phyloP scores from a whole-genome alignment of 2,329 filamentous ascomycete genomes.

The Trichoderma sp. region DNA sequence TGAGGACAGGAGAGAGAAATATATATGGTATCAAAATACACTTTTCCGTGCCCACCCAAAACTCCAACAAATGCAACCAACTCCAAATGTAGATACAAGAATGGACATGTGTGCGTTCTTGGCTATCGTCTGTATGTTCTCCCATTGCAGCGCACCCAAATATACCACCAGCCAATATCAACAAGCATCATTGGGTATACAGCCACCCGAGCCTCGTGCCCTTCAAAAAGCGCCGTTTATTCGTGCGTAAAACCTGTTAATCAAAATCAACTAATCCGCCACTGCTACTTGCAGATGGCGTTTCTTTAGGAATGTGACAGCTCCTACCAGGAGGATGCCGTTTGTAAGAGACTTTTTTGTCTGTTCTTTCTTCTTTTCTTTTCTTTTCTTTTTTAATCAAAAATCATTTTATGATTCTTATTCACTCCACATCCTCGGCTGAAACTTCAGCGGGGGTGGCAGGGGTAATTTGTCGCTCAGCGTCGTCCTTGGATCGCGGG shows the following conservation, averaged over 20 bases:
- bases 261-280: conserved; percentile 29
- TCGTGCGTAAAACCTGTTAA: conserved; percentile 28
- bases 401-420: conserved; percentile 15
- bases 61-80: conserved; percentile 18
- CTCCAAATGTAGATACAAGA: background rate
- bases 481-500: conserved; percentile 36
- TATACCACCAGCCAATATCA: background rate
- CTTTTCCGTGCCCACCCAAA: conserved; percentile 21
- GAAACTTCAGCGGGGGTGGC: conserved; percentile 37
- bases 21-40: conserved; percentile 26
- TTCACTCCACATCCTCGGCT: conserved; percentile 33
- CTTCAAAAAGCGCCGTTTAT: conserved; percentile 2
- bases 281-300: conserved; percentile 22
- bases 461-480: conserved; percentile 28
- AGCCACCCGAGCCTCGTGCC: background rate
- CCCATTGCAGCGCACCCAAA: background rate
- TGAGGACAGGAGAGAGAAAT: conserved; percentile 27
- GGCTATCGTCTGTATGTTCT: background rate
- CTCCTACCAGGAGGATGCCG: conserved; percentile 18
- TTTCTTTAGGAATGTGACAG: background rate
- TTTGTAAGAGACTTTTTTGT: background rate
- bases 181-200: conserved; percentile 15
- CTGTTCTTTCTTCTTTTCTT: background rate
- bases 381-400: background rate
- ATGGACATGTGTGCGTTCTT: background rate